These are phyloP conservation scores for Solanum chilense DNA, from an alignment of 257 asterid genomes.

Conservation along the genomic window DNA sequence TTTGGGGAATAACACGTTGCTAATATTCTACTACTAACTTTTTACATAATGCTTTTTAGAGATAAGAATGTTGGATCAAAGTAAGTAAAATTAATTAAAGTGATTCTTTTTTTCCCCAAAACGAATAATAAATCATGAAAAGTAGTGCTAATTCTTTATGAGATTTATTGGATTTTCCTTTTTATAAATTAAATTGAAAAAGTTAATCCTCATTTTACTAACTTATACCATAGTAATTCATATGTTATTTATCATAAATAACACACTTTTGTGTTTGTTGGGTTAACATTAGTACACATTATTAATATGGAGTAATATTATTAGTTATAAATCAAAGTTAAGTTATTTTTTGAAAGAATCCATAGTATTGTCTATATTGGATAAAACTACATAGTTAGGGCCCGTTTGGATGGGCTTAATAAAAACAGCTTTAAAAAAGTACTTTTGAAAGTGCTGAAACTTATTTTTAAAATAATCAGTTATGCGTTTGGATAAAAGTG, in stretches of 20 bases:
- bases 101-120: constrained; percentile 34
- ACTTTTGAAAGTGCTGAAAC: too few relatives aligned
- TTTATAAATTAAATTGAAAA: constrained; percentile 4
- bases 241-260: neutral
- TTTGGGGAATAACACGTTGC: constrained; percentile 6
- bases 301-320: neutral
- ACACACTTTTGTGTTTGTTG: neutral
- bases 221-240: neutral
- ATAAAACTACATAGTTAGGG: too few relatives aligned
- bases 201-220: neutral
- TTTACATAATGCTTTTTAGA: constrained; percentile 35
- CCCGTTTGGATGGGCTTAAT: too few relatives aligned
- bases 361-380: too few relatives aligned
- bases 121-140: constrained; percentile 52
- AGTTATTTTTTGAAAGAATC: neutral
- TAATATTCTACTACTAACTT: constrained; percentile 17
- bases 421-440: too few relatives aligned
- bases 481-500: too few relatives aligned
- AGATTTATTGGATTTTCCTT: constrained; percentile 21
- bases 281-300: too few relatives aligned
- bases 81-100: constrained; percentile 13
- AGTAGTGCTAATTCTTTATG: constrained; percentile 35
- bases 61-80: constrained; percentile 65
- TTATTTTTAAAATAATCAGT: too few relatives aligned
- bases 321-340: too few relatives aligned